phyloP scores from a whole-genome alignment of 805 yeast genomes.

The Novakomyces olei region DNA sequence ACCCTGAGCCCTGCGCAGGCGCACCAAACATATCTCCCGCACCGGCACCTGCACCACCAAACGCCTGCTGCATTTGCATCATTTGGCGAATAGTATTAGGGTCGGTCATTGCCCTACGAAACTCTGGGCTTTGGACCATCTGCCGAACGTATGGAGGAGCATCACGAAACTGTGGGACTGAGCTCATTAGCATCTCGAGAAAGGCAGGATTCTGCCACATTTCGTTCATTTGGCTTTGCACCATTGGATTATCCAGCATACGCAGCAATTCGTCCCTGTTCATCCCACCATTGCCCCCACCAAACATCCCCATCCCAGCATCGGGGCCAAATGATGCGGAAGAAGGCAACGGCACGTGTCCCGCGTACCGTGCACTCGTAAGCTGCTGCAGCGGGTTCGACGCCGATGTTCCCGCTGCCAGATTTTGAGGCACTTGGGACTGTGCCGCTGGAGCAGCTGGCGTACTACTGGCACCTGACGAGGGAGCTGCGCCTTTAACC shows the following conservation, averaged over 20 bases:
- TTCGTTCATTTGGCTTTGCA: constrained; percentile 62
- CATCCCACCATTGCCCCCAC: constrained; percentile 22
- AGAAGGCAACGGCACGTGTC: constrained; percentile 59
- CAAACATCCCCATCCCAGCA: constrained; percentile 31
- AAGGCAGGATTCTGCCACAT: constrained; percentile 73
- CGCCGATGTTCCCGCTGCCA: constrained; percentile 73
- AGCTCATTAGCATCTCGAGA: constrained; percentile 59
- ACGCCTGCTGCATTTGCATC: constrained; percentile 46
- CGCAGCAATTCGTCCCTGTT: constrained; percentile 50
- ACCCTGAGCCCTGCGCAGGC: constrained; percentile 10
- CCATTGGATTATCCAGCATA: constrained; percentile 62
- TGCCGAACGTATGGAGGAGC: constrained; percentile 38
- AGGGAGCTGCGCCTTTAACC: constrained; percentile 52
- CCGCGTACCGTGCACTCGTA: constrained; percentile 92
- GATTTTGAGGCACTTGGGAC: constrained; percentile 40
- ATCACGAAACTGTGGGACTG: constrained; percentile 30
- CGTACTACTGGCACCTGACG: constrained; percentile 15
- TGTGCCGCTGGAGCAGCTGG: constrained; percentile 11
- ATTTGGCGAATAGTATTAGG: constrained; percentile 70
- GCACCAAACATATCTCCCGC: constrained; percentile 14
- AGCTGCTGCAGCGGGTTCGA: constrained; percentile 79
- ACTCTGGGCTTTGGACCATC: constrained; percentile 61
- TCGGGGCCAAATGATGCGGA: constrained; percentile 85
- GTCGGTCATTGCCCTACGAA: constrained; percentile 58
- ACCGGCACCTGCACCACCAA: constrained; percentile 13